Evolutionary conservation across 495 filamentous ascomycete genomes (phyloP).

Genomic region (Aspergillus funiculosus): DNA sequence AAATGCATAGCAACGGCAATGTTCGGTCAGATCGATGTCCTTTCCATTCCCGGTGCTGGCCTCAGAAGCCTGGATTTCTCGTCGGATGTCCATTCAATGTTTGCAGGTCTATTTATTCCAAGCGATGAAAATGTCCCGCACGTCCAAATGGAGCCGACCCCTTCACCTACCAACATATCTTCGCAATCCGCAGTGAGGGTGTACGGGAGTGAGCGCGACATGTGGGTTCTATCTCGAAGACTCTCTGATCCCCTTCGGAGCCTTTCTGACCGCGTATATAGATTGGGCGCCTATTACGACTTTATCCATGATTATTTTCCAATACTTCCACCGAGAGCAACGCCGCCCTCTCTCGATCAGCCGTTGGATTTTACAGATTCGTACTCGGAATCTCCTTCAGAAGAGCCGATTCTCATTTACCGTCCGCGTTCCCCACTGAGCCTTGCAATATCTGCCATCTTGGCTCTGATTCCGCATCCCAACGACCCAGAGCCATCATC

Average conservation of each 20-base stretch:
- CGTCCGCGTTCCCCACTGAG: conserved; percentile 49
- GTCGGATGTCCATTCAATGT: conserved; percentile 35
- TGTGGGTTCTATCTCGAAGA: conserved; percentile 25
- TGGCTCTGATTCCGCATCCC: conserved; percentile 51
- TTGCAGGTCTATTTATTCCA: conserved; percentile 31
- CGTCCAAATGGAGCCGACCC: conserved; percentile 31
- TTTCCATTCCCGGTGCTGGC: conserved; percentile 41
- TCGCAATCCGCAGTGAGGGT: conserved; percentile 33
- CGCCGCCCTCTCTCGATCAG: conserved; percentile 38
- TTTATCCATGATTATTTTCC: conserved; percentile 57
- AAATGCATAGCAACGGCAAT: conserved; percentile 27
- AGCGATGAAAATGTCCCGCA: conserved; percentile 22
- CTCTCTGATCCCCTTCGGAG: too few relatives aligned
- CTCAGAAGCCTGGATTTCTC: conserved; percentile 38
- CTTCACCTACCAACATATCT: conserved; percentile 25
- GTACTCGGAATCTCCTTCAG: conserved; percentile 38
- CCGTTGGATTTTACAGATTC: conserved; percentile 41
- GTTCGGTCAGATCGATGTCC: conserved; percentile 41
- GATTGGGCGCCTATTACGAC: conserved; percentile 55
- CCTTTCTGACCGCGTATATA: conserved; percentile 26
- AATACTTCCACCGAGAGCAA: conserved; percentile 48
- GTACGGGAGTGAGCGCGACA: conserved; percentile 39
- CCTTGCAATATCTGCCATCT: conserved; percentile 50
- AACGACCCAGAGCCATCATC: conserved; percentile 44
- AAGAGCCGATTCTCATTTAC: conserved; percentile 35